Conservation (phyloP, 768 basidiomycete species). For the Filobasidium wieringae region DNA sequence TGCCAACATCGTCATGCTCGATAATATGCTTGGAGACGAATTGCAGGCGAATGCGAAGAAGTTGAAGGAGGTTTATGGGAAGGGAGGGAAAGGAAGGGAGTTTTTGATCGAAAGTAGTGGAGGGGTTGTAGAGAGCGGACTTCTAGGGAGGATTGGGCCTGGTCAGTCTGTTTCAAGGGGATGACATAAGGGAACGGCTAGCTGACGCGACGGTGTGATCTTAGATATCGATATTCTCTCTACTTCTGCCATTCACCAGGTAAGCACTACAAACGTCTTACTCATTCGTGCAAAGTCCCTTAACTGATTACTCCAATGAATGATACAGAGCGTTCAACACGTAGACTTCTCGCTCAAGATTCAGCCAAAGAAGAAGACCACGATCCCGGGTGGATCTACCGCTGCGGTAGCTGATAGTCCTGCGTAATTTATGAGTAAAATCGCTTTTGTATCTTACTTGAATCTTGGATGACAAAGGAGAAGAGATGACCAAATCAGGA, state of each 20-base stretch:
- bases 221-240: slow-evolving; percentile 79
- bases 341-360: slow-evolving; percentile 97
- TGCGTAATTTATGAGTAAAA: too few relatives aligned
- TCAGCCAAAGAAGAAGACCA: slow-evolving; percentile 42
- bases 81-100: slow-evolving; percentile 52
- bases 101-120: slow-evolving; percentile 91
- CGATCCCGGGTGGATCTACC: neutral
- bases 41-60: slow-evolving; percentile 56
- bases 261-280: slow-evolving; percentile 19
- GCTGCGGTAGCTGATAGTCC: too few relatives aligned
- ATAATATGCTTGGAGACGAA: slow-evolving; percentile 73
- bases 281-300: too few relatives aligned
- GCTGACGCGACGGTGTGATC: too few relatives aligned
- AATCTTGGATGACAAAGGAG: too few relatives aligned
- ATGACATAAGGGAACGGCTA: too few relatives aligned
- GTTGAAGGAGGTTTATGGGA: slow-evolving; percentile 62
- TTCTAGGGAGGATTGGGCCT: slow-evolving; percentile 66
- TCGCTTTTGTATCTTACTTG: too few relatives aligned
- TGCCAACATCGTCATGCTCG: slow-evolving; percentile 88
- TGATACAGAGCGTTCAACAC: slow-evolving; percentile 70
- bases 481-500: too few relatives aligned
- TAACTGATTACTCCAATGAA: neutral
- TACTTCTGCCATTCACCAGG: slow-evolving; percentile 44
- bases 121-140: slow-evolving; percentile 78
- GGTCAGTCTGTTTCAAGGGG: slow-evolving; percentile 51